A percentile compares a stretch with the other conserved stretches of the same genome.
These are phyloP conservation scores for Phytophthora pseudosyringae DNA, from an alignment of 352 stramenopile genomes.

Conservation along the genomic window DNA sequence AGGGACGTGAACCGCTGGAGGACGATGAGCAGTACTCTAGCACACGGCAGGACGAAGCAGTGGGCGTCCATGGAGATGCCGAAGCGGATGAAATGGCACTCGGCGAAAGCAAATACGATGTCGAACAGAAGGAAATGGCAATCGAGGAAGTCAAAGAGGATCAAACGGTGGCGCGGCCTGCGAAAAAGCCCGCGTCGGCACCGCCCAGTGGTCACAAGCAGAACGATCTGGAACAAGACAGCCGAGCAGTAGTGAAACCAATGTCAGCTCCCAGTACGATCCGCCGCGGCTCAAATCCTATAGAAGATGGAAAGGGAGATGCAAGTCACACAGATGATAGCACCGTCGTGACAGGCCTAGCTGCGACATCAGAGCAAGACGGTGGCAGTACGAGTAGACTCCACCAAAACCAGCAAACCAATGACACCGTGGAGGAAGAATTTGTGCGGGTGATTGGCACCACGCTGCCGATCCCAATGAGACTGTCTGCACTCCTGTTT, in stretches of 20 bases:
- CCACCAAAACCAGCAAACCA: constrained; percentile 3
- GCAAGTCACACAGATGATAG: background rate
- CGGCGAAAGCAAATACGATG: background rate
- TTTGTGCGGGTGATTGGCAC: constrained; percentile 9
- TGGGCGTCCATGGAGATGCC: background rate
- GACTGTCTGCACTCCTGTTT: constrained; percentile 53
- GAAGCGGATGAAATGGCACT: background rate
- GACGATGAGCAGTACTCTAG: background rate
- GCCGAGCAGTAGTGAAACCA: constrained; percentile 7
- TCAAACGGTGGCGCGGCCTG: background rate
- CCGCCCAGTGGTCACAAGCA: constrained; percentile 12
- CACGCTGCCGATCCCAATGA: constrained; percentile 30
- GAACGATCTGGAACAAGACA: constrained; percentile 1
- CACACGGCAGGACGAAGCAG: background rate
- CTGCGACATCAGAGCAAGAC: background rate
- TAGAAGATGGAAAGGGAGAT: background rate
- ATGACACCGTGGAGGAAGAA: constrained; percentile 15
- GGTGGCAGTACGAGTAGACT: background rate
- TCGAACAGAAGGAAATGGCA: background rate
- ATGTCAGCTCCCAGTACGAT: constrained; percentile 27
- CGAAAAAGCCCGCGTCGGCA: constrained; percentile 21
- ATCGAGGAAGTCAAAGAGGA: constrained; percentile 3
- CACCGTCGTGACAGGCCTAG: background rate
- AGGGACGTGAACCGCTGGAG: background rate
- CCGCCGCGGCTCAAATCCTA: constrained; percentile 7